Base-by-base conservation (phyloP, 768 basidiomycete genomes). In the Boletellus emodensis region DNA sequence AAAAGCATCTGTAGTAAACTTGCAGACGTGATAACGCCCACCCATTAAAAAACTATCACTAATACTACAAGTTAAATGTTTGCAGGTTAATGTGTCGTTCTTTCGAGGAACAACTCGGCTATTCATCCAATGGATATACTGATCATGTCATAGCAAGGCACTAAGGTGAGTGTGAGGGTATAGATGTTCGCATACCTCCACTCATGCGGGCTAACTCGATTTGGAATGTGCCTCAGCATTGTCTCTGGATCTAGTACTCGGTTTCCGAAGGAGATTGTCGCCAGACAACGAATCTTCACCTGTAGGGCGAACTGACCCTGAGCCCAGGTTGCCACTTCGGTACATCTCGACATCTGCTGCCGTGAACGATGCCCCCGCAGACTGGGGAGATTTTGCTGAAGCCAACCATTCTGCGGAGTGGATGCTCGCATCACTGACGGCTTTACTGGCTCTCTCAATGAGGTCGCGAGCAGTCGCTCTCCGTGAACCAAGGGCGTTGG, bases 101-200 rank as follows among this genome's bases (percentile, higher is more conserved):
- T 8, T 22, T 24, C 30, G 17, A 40, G 38, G 30, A 22, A 36
- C 39, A 40, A 33, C 11, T 24, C n/a, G 39, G n/a, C 4, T n/a
- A 8, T n/a, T 38, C 26, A 37, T 46, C 28, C 45, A 33, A n/a
- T 35, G 18, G 32, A 20, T 58, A 56, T 39, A 49, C 8, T 68
- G 67, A 49, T 67, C 53, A 66, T 59, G 46, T 69, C 64, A 30
- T 62, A 67, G 53, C 9, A 22, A 24, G 15, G 43, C 48, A 65
- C 61, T 54, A n/a, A 26, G 55, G 30, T 51, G 11, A 37, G 63
- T 7, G 63, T 20, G 20, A 20, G 30, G 30, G 30, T 30, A 30
- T 62, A 17, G 71, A 69, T 8, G 59, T 54, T 7, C 72, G 76
- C 24, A 71, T 74, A 2, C 38, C 56, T 49, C 76, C 75, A 33